phyloP scores from a whole-genome alignment of 768 basidiomycete genomes.

The Psilocybe cubensis region DNA sequence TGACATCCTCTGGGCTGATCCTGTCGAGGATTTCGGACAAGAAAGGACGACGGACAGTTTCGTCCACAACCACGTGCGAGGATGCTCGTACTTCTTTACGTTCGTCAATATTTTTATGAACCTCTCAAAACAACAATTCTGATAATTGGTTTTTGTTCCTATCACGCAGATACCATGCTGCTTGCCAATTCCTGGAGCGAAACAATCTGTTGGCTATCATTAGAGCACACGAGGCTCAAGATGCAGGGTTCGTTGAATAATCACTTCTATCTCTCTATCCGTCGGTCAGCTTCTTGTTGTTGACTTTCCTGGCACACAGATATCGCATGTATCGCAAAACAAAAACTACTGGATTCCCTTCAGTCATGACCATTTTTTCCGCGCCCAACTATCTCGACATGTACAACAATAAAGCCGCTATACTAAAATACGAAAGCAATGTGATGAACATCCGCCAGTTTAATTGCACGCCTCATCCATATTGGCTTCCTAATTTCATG shows the following conservation, averaged over 20 bases:
- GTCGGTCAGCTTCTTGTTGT: background rate
- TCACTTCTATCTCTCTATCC: too few species aligned
- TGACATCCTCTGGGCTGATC: conserved; percentile 98
- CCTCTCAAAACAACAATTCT: background rate
- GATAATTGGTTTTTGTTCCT: background rate
- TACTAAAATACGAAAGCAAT: conserved; percentile 98
- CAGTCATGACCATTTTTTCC: conserved; percentile 99
- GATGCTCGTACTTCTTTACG: conserved; percentile 94
- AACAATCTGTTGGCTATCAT: conserved; percentile 98
- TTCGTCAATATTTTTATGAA: conserved; percentile 24
- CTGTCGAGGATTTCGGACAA: conserved; percentile 94
- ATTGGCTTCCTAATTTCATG: conserved; percentile 99
- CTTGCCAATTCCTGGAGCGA: conserved; percentile 95
- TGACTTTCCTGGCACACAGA: conserved; percentile 38
- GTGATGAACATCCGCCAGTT: conserved; percentile 99
- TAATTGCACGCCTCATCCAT: conserved; percentile 94
- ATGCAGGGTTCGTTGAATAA: conserved; percentile 91
- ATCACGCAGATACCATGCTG: conserved; percentile 91
- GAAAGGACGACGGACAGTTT: conserved; percentile 93
- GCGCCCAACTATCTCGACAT: conserved; percentile 98
- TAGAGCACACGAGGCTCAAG: conserved; percentile 97
- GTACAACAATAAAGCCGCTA: conserved; percentile 99
- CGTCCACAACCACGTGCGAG: conserved; percentile 94
- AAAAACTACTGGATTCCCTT: conserved; percentile 96
- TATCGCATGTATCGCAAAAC: conserved; percentile 99